Evolutionary conservation across 2,329 filamentous ascomycete genomes (phyloP), one percentile per base, ranked within the genome.

Genomic region (Chrysoporthe cubensis): DNA sequence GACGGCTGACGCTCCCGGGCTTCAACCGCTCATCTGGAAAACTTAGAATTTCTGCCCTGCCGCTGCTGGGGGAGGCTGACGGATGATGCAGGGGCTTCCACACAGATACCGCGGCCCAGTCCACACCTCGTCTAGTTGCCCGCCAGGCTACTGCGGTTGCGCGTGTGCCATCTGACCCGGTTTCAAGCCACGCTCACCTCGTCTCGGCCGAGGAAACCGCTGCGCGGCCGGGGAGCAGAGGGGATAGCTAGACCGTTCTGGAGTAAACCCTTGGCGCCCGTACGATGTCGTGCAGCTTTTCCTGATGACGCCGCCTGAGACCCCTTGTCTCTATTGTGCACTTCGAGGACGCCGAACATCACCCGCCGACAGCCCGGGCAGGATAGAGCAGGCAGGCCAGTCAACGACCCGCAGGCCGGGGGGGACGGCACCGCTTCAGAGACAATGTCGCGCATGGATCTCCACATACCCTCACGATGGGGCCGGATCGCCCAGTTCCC

Each of bases 221-320:
- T 37, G 48, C 37, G 46, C 50, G 59, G 62, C 40, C 50, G 14
- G n/a, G 50, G 58, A 43, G 26, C 57, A 52, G 9, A 61, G 44
- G 50, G 56, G 32, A 42, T 32, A 16, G 26, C 52, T n/a, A 46
- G 48, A 63, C 40, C 32, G 52, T 32, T 43, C 64, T 40, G 40
- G 26, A 34, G 54, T 52, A 46, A 46, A 40, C 63, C 66, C 57
- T 58, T 52, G 58, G 48, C 50, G 65, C 65, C 65, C 61, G 67
- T 64, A 43, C 60, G 34, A 64, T 69, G 65, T 69, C 61, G 65
- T 67, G 67, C 65, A 69, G 67, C 64, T 62, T 26, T 56, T 26
- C 18, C 13, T 62, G 60, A 60, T 61, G 43, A 37, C 42, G 43
- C 56, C 26, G 64, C 54, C 59, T 54, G 64, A 61, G 56, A 52